Evolutionary conservation across 2,329 filamentous ascomycete genomes (phyloP), one percentile per base, ranked within the genome.

Genomic region (Venturia carpophila): DNA sequence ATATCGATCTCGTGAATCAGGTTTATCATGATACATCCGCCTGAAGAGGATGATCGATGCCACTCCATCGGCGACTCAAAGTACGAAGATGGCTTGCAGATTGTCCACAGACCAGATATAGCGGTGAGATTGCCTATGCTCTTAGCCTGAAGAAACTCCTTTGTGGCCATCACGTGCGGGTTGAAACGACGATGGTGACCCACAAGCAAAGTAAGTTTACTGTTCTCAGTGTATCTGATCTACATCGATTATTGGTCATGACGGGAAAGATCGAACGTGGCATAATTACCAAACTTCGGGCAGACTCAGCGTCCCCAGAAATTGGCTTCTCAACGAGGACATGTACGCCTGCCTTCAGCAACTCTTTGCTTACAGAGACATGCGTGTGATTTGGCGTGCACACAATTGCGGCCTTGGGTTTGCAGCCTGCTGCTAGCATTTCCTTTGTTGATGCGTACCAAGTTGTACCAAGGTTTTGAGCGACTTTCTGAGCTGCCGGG

Each of bases 101-200:
- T 70, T 0, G 79, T 76, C 83, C 83, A 87, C 0, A 84, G 74
- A 0, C 82, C 83, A 62, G 79, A 82, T 4, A 86, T 71, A 1
- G 83, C 83, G 13, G 84, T 76, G 1, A 82, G 67, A 0, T 68
- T 69, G 0, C 84, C 84, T 0, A 86, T 74, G 0, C 27, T 47
- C 21, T 34, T 9, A n/a, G 71, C 71, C 0, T 75, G 74, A 0
- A 86, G 68, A 0, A 77, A 72, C 17, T 77, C 68, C 67, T 84
- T 84, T 0, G 82, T 76, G 1, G 79, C 76, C 6, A 77, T 72
- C 5, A 84, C 77, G 70, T 83, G 84, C 0, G 80, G 80, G 68
- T 86, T 85, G 74, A 86, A 86, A 2, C 84, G 78, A 11, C 84
- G 77, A 69, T 86, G 84, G 67, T 86, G 83, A 7, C 83, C 84